These are phyloP conservation scores for Aegilops tauschii DNA, from an alignment of 176 grass and related monocot genomes.

Conservation along the genomic window DNA sequence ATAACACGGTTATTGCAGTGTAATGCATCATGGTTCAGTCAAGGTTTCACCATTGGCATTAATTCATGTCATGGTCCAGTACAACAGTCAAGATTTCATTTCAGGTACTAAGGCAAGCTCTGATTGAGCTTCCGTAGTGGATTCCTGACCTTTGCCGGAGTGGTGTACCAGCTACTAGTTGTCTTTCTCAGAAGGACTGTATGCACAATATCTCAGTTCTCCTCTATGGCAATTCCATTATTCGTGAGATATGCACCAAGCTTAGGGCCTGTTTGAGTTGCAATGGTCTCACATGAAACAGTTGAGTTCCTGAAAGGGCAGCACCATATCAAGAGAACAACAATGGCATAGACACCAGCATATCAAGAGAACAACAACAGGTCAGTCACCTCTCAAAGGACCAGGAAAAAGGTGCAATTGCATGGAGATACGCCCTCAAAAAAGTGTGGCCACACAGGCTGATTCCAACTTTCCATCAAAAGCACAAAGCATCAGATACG, in stretches of 20 bases:
- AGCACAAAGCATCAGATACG: constrained; percentile 32
- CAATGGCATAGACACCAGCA: neutral
- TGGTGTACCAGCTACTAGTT: neutral
- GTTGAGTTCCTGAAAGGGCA: neutral
- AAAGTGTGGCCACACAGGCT: neutral
- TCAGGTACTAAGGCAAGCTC: neutral
- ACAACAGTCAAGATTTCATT: neutral
- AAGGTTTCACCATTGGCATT: neutral
- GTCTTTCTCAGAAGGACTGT: neutral
- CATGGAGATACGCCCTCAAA: neutral
- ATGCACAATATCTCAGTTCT: neutral
- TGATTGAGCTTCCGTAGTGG: constrained; percentile 6
- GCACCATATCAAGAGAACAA: neutral
- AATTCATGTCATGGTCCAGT: constrained; percentile 1
- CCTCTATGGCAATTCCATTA: neutral
- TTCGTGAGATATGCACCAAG: neutral
- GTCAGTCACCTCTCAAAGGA: neutral
- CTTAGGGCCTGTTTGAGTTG: neutral
- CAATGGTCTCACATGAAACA: neutral
- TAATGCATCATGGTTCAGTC: neutral
- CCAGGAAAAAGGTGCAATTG: neutral
- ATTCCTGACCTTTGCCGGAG: neutral
- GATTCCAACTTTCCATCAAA: constrained; percentile 19
- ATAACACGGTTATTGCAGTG: neutral
- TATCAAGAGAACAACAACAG: neutral